Percentiles rank a stretch among this genome's conserved stretches.
phyloP scores from a whole-genome alignment of 192 early-diverging fungal genomes.

The Podila epicladia region DNA sequence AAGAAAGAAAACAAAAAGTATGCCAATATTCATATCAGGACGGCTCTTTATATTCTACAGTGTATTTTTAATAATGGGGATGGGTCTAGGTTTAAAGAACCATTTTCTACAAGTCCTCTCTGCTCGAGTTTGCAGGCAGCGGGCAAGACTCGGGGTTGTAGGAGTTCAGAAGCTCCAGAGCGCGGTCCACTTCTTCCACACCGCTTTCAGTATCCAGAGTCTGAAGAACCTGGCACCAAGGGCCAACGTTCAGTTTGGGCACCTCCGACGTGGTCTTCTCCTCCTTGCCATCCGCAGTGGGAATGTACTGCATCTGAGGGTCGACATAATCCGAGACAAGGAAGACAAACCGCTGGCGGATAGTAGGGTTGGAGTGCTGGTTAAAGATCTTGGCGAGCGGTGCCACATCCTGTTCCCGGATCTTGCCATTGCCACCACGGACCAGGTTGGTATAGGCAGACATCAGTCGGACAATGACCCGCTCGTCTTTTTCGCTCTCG shows the following conservation, averaged over 20 bases:
- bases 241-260: conserved; percentile 20
- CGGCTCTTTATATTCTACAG: not conserved
- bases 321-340: conserved; percentile 43
- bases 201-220: not conserved
- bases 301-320: conserved; percentile 36
- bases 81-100: too few species aligned
- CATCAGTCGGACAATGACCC: conserved; percentile 26
- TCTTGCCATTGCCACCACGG: conserved; percentile 14
- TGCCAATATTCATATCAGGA: not conserved
- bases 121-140: not conserved
- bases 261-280: not conserved
- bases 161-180: conserved; percentile 27
- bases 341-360: conserved; percentile 29
- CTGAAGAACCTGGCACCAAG: conserved; percentile 45
- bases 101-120: conserved; percentile 22
- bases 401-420: conserved; percentile 26
- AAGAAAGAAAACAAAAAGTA: conserved; percentile 7
- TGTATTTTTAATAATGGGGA: not conserved
- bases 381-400: conserved; percentile 24
- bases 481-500: conserved; percentile 21
- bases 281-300: not conserved
- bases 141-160: conserved; percentile 38
- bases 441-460: conserved; percentile 38
- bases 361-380: conserved; percentile 2
- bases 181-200: conserved; percentile 28